A percentile compares a stretch with the other conserved stretches of the same genome.
These are phyloP conservation scores for Saprolegnia parasitica DNA, from an alignment of 352 stramenopile genomes.

Conservation along the genomic window DNA sequence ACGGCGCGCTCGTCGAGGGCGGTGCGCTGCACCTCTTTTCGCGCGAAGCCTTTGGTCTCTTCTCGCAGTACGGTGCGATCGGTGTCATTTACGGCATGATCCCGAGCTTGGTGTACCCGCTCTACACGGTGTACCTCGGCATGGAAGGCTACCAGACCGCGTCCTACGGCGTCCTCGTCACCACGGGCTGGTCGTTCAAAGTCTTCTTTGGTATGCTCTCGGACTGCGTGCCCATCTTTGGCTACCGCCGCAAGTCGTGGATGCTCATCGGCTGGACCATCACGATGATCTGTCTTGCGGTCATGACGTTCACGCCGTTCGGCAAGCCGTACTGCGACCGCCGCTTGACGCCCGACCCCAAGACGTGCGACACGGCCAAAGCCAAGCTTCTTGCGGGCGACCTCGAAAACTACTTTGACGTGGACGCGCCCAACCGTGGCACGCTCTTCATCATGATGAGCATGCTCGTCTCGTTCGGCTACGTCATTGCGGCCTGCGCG, in stretches of 20 bases:
- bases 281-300: neutral
- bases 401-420: constrained; percentile 7
- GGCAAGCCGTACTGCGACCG: constrained; percentile 9
- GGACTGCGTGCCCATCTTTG: constrained; percentile 45
- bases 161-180: constrained; percentile 39
- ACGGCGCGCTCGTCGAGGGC: constrained; percentile 17
- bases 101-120: neutral
- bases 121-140: constrained; percentile 11
- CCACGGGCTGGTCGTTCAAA: constrained; percentile 50
- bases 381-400: neutral
- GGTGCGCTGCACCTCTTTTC: constrained; percentile 14
- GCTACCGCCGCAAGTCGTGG: constrained; percentile 47
- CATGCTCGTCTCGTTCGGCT: constrained; percentile 24
- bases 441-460: constrained; percentile 21
- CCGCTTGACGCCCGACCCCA: neutral
- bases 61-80: constrained; percentile 20
- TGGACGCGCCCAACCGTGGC: neutral
- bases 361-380: neutral
- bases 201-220: constrained; percentile 49
- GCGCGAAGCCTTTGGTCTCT: constrained; percentile 15
- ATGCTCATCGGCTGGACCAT: constrained; percentile 46
- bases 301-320: constrained; percentile 7
- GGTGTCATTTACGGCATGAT: constrained; percentile 24
- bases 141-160: constrained; percentile 32
- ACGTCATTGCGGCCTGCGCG: constrained; percentile 21